Evolutionary conservation across 306 rosid species (phyloP).

Genomic region (Lathyrus sativus): DNA sequence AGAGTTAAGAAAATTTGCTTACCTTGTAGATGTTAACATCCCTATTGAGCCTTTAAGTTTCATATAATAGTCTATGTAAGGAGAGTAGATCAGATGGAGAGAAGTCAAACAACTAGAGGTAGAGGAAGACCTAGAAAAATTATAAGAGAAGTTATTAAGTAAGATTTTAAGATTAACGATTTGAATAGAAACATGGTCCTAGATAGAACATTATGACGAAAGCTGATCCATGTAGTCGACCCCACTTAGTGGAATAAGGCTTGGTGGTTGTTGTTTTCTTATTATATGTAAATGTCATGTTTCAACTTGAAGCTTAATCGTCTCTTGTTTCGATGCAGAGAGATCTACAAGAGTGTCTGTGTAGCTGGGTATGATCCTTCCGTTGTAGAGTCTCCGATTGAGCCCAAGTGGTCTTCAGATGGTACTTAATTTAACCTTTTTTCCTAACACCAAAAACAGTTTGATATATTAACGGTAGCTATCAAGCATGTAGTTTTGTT

Average conservation of each 20-base stretch:
- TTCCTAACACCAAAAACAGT: background rate
- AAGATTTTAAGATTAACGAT: too few relatives aligned
- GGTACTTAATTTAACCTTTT: conserved; percentile 52
- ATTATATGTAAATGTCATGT: conserved; percentile 5
- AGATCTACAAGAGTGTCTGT: conserved; percentile 60
- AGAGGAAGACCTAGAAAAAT: too few relatives aligned
- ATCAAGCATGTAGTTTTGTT: conserved; percentile 26
- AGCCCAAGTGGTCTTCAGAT: conserved; percentile 93
- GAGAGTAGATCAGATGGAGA: too few relatives aligned
- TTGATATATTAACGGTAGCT: conserved; percentile 1
- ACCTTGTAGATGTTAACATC: background rate
- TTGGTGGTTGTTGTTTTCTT: background rate
- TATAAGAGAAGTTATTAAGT: too few relatives aligned
- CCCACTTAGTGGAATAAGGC: too few relatives aligned
- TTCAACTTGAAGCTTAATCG: conserved; percentile 33
- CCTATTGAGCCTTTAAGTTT: background rate
- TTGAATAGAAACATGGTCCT: too few relatives aligned
- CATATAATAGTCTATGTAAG: background rate
- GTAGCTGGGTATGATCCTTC: conserved; percentile 73
- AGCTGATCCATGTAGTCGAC: too few relatives aligned
- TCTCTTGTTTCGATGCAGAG: conserved; percentile 53
- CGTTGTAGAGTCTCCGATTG: conserved; percentile 81
- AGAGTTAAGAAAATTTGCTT: conserved; percentile 4
- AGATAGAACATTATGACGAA: too few relatives aligned
- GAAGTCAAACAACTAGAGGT: too few relatives aligned